Evolutionary conservation across 2,329 filamentous ascomycete species (phyloP).

Genomic region (Aspergillus udagawae): DNA sequence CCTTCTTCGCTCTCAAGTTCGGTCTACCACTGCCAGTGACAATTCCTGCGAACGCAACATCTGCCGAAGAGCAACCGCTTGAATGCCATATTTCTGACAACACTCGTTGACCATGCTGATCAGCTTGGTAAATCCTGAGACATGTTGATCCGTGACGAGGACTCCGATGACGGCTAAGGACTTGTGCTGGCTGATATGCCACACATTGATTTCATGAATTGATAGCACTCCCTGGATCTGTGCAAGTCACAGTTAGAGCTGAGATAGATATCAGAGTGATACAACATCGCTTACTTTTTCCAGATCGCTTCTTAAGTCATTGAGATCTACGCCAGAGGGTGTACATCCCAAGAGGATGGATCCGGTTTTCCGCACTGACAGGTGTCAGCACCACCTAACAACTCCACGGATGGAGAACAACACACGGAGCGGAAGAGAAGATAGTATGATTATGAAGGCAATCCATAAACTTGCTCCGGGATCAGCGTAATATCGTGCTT

Average conservation of each 20-base stretch:
- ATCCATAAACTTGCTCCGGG: constrained; percentile 67
- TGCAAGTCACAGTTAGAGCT: not conserved
- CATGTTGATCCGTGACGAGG: constrained; percentile 54
- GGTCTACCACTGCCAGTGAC: not conserved
- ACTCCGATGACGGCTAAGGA: constrained; percentile 67
- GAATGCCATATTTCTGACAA: constrained; percentile 69
- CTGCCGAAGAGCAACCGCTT: constrained; percentile 67
- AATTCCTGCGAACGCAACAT: constrained; percentile 36
- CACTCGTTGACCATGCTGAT: constrained; percentile 63
- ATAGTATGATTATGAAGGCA: constrained; percentile 65
- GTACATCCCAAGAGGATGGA: constrained; percentile 65
- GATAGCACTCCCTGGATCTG: constrained; percentile 63
- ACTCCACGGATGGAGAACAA: not conserved
- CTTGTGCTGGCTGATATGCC: constrained; percentile 68
- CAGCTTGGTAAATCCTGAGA: constrained; percentile 57
- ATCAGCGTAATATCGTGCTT: constrained; percentile 65
- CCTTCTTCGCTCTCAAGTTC: constrained; percentile 4
- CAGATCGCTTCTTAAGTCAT: constrained; percentile 65
- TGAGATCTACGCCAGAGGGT: constrained; percentile 55
- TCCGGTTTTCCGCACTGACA: constrained; percentile 40
- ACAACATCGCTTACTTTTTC: constrained; percentile 49
- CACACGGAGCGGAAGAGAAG: constrained; percentile 53
- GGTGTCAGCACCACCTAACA: not conserved
- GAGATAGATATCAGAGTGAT: constrained; percentile 10
- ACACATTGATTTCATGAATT: constrained; percentile 70